phyloP scores from a whole-genome alignment of 176 grass and related monocot species.

The Carex myosuroides region DNA sequence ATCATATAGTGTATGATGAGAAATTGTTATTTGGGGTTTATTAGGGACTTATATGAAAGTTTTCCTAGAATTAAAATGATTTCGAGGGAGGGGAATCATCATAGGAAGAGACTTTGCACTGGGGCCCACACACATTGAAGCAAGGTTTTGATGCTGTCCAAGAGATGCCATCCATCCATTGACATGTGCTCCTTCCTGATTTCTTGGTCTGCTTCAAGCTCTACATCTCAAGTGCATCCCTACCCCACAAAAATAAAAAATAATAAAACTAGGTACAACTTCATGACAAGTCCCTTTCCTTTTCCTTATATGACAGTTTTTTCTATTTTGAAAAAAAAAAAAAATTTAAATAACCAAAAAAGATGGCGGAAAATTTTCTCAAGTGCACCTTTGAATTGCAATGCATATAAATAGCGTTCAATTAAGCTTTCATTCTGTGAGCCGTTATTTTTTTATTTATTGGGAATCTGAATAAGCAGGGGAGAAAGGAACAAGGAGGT shows the following conservation, averaged over 20 bases:
- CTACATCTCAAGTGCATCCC: slow-evolving; percentile 10
- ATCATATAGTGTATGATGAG: no score
- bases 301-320: no score
- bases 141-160: slow-evolving; percentile 21
- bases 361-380: no score
- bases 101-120: not conserved
- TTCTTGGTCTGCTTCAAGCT: slow-evolving; percentile 15
- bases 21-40: not conserved
- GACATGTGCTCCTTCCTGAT: slow-evolving; percentile 11
- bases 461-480: no score
- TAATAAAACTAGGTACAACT: not conserved
- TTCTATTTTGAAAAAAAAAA: no score
- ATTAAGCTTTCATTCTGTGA: no score
- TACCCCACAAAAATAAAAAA: not conserved
- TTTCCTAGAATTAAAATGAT: not conserved
- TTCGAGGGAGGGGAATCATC: not conserved
- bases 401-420: no score
- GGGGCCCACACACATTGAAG: not conserved
- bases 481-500: no score
- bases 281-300: not conserved
- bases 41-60: not conserved
- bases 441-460: no score
- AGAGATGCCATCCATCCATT: slow-evolving; percentile 12
- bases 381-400: no score
- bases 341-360: no score